phyloP scores from a whole-genome alignment of 2,329 filamentous ascomycete species.

The Fusarium kyushuense region DNA sequence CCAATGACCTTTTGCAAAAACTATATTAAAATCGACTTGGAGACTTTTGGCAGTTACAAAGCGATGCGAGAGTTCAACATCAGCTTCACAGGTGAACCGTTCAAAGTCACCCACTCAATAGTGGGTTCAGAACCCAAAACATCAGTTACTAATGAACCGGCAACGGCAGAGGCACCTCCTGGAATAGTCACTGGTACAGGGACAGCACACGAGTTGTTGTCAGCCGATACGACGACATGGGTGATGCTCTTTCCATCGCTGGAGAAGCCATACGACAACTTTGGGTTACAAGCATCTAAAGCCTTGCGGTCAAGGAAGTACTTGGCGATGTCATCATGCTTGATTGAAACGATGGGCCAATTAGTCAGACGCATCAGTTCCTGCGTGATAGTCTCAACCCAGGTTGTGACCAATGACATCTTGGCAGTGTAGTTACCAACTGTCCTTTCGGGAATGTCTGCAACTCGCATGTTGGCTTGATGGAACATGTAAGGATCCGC shows the following conservation, averaged over 20 bases:
- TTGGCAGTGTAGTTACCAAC: constrained; percentile 28
- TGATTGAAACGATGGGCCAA: constrained; percentile 33
- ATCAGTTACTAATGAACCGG: not conserved
- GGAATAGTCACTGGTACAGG: constrained; percentile 31
- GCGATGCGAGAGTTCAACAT: too few species aligned
- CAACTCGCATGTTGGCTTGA: constrained; percentile 36
- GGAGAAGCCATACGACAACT: constrained; percentile 27
- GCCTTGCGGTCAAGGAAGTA: constrained; percentile 34
- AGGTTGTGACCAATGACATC: constrained; percentile 34
- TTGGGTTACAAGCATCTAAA: constrained; percentile 26
- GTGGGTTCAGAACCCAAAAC: constrained; percentile 32
- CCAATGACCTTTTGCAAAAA: too few species aligned
- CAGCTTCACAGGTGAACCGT: constrained; percentile 24
- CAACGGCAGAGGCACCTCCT: constrained; percentile 3
- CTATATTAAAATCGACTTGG: too few species aligned
- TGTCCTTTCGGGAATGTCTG: constrained; percentile 18
- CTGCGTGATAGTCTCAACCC: constrained; percentile 37
- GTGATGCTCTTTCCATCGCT: constrained; percentile 14
- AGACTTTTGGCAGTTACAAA: too few species aligned
- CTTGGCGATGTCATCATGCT: constrained; percentile 33
- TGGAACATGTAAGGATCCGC: constrained; percentile 41
- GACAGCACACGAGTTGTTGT: constrained; percentile 21
- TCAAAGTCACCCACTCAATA: constrained; percentile 33
- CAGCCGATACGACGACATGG: constrained; percentile 20
- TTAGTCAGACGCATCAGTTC: constrained; percentile 34